Evolutionary conservation across 2,329 filamentous ascomycete species (phyloP).

Genomic region (Dothideomycetes sp.): DNA sequence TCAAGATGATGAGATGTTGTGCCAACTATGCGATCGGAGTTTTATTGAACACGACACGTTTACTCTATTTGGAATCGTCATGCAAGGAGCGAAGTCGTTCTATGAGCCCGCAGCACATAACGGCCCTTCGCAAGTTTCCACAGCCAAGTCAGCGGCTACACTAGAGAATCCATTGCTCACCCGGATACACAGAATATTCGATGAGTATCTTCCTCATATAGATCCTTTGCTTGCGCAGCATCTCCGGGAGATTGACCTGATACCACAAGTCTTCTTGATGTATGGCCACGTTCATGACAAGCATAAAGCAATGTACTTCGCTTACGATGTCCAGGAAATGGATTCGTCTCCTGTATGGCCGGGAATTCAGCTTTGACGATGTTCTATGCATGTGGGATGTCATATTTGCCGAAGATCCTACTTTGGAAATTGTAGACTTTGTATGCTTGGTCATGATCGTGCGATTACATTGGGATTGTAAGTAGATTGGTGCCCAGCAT

Average conservation of each 20-base stretch:
- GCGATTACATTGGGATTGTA: slow-evolving; percentile 80
- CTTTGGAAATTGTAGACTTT: slow-evolving; percentile 70
- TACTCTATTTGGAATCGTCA: slow-evolving; percentile 71
- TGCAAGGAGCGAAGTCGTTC: slow-evolving; percentile 77
- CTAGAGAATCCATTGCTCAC: slow-evolving; percentile 64
- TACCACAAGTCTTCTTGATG: slow-evolving; percentile 97
- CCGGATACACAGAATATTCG: slow-evolving; percentile 77
- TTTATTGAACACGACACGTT: slow-evolving; percentile 90
- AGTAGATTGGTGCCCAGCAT: slow-evolving; percentile 23
- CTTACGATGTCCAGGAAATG: slow-evolving; percentile 54
- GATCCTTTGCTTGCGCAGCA: slow-evolving; percentile 79
- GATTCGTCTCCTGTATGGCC: slow-evolving; percentile 84
- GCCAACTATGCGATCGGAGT: slow-evolving; percentile 55
- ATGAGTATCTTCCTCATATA: slow-evolving; percentile 62
- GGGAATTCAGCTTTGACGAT: slow-evolving; percentile 84
- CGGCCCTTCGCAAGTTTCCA: slow-evolving; percentile 9
- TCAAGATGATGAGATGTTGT: slow-evolving; percentile 43
- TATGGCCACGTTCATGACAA: slow-evolving; percentile 32
- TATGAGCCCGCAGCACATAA: slow-evolving; percentile 55
- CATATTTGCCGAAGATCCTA: slow-evolving; percentile 76
- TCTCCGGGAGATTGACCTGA: slow-evolving; percentile 69
- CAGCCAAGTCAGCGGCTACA: slow-evolving; percentile 27
- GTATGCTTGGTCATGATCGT: slow-evolving; percentile 93
- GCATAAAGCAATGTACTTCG: neutral
- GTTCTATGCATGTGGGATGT: slow-evolving; percentile 81